Conservation (phyloP, 169 alveolate genomes). For the Plasmodium sp. region DNA sequence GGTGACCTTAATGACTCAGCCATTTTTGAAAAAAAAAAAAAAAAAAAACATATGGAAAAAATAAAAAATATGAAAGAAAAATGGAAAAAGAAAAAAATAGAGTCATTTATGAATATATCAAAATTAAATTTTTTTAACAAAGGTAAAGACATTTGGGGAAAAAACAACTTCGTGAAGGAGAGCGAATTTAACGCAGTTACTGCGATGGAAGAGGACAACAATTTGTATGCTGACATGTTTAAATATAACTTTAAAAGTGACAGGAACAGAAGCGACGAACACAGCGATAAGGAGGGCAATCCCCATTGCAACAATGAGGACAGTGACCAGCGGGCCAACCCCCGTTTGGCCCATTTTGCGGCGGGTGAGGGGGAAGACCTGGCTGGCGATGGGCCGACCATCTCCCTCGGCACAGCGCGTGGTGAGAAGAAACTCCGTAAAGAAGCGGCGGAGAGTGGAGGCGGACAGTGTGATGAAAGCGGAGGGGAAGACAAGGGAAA, state of each 20-base stretch:
- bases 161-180: neutral
- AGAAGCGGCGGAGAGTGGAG: neutral
- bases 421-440: neutral
- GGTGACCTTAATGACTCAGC: neutral
- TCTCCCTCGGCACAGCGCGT: neutral
- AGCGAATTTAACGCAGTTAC: neutral
- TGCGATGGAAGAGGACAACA: neutral
- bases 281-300: neutral
- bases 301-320: neutral
- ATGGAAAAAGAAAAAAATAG: slow-evolving; percentile 34
- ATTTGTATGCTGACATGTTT: neutral
- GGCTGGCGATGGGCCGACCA: neutral
- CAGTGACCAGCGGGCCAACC: neutral
- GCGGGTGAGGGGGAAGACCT: neutral
- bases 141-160: slow-evolving; percentile 12
- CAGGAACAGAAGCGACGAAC: neutral
- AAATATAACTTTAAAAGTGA: neutral
- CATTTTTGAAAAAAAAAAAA: neutral
- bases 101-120: slow-evolving; percentile 23
- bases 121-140: slow-evolving; percentile 19
- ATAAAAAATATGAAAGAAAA: slow-evolving; percentile 44
- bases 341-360: neutral
- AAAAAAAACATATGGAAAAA: slow-evolving; percentile 7
- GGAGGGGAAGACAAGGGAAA: neutral
- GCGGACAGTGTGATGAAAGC: neutral